Conservation (phyloP, 176 grass and related monocot species). For the Oryza rufipogon region DNA sequence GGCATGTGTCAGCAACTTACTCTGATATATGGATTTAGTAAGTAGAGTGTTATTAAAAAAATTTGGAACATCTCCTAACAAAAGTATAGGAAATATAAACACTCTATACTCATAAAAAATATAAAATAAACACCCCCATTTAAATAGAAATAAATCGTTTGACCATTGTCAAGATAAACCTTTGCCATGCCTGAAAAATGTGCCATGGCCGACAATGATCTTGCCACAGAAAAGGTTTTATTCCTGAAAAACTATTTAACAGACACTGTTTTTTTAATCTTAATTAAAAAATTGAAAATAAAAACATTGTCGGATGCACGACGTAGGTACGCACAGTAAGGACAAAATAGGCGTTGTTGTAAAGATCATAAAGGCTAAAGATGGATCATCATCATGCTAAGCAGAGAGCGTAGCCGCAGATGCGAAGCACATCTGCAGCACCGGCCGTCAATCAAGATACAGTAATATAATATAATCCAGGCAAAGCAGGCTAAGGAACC, state of each 20-base stretch:
- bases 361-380: conserved; percentile 51
- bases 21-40: no score
- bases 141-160: no score
- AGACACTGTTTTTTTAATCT: neutral
- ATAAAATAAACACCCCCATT: no score
- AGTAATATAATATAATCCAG: conserved; percentile 6
- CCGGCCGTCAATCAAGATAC: conserved; percentile 4
- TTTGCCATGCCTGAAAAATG: no score
- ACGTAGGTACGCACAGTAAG: neutral
- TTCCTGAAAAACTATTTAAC: no score
- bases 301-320: neutral
- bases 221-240: no score
- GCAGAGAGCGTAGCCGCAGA: conserved; percentile 23
- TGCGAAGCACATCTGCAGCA: conserved; percentile 49
- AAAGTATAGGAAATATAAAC: no score
- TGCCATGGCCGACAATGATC: no score
- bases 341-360: conserved; percentile 63
- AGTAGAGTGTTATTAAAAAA: no score
- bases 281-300: neutral
- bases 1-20: conserved; percentile 5
- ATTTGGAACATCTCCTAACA: no score
- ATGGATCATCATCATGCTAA: neutral
- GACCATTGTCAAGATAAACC: no score
- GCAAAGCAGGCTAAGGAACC: conserved; percentile 49
- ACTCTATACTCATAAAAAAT: no score